Evolutionary conservation across 805 yeast species (phyloP).

Genomic region (Candida multigemmis): DNA sequence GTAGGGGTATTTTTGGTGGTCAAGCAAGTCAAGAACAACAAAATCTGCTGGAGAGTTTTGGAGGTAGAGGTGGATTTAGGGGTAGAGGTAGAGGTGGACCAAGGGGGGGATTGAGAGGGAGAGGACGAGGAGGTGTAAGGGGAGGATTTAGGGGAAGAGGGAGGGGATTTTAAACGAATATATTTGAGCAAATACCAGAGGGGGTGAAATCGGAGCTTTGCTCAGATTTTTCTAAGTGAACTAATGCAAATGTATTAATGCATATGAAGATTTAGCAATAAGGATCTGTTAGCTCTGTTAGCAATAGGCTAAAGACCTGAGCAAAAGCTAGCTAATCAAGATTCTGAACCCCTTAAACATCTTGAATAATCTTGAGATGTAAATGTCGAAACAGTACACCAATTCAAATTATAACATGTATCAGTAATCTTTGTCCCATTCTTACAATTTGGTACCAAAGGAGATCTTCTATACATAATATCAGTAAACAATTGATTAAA

Average conservation of each 20-base stretch:
- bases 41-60: conserved; percentile 7
- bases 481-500: conserved; percentile 43
- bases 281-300: not conserved
- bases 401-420: conserved; percentile 3
- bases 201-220: not conserved
- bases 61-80: conserved; percentile 30
- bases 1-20: conserved; percentile 89
- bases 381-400: conserved; percentile 9
- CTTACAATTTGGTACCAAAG: conserved; percentile 43
- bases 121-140: conserved; percentile 31
- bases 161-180: conserved; percentile 12
- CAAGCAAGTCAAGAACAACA: conserved; percentile 73
- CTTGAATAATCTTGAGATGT: conserved; percentile 7
- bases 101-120: conserved; percentile 37
- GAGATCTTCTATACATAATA: conserved; percentile 39
- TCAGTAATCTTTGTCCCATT: conserved; percentile 14
- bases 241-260: not conserved
- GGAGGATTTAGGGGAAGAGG: conserved; percentile 20
- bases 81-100: conserved; percentile 40
- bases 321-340: not conserved
- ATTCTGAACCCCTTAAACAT: conserved; percentile 3
- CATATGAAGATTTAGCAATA: conserved; percentile 1
- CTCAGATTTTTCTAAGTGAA: not conserved
- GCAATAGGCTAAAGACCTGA: not conserved
- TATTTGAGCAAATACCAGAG: conserved; percentile 12